These are phyloP conservation scores for Eucalyptus cloeziana DNA, from an alignment of 345 rosid species.

Conservation along the genomic window DNA sequence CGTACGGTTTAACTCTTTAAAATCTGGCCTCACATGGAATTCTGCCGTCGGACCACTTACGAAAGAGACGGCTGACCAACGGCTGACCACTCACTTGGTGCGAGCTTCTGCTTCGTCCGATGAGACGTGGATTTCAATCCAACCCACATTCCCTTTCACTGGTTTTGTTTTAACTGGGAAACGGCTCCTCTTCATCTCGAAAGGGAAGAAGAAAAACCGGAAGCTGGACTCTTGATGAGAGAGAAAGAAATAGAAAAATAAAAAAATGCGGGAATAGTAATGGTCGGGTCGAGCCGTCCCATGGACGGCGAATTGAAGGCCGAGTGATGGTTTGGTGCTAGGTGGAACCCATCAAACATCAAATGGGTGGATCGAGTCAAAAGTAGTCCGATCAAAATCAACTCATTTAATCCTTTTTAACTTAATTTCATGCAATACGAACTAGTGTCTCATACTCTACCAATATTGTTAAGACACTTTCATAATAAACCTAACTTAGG, in stretches of 20 bases:
- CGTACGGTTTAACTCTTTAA: neutral
- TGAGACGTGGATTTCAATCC: neutral
- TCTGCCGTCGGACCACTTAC: neutral
- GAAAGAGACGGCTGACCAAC: neutral
- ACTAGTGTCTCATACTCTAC: neutral
- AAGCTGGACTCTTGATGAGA: too few relatives aligned
- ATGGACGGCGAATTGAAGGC: neutral
- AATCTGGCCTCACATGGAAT: neutral
- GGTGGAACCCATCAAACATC: neutral
- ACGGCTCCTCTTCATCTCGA: neutral
- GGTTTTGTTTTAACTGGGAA: neutral
- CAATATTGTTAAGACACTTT: too few relatives aligned
- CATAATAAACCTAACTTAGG: too few relatives aligned
- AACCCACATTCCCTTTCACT: neutral
- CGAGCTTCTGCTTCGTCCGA: neutral
- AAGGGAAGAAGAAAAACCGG: neutral
- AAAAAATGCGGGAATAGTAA: neutral
- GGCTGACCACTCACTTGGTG: neutral
- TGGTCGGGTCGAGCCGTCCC: neutral
- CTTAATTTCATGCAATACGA: neutral
- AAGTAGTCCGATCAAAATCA: too few relatives aligned
- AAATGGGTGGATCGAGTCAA: neutral
- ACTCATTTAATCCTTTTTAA: rapidly evolving
- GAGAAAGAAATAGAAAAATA: neutral
- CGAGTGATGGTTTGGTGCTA: neutral